Base-by-base conservation (phyloP, 1,284 basidiomycete genomes). In the Golubevia sp. region DNA sequence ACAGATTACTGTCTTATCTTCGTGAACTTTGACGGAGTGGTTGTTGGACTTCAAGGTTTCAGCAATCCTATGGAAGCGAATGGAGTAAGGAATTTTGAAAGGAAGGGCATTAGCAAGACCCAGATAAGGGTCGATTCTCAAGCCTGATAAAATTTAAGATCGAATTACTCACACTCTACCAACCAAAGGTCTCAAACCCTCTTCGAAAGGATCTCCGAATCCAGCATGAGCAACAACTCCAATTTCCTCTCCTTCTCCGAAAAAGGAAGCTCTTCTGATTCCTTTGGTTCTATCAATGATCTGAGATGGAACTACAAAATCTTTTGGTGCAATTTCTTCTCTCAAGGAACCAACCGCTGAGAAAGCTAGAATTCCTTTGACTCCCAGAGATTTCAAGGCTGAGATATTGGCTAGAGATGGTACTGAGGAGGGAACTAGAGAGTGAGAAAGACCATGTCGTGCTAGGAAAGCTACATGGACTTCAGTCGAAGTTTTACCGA, bases 281-380 rank as follows among this genome's bases (percentile, higher is more conserved):
- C 93, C 93, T 85, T 97, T 98, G 21, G 96, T 98, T 57, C 96
- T 89, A 85, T 99, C 95, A 83, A 99, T 97, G 85, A 98, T 93
- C 71, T 98, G 95, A 59, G 88, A 87, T 0, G 96, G 95, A 54
- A 99, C 89, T 58, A 90, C 87, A 83, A 98, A 94, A 74, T 95
- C 90, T 50, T 94, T 84, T 23, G 81, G 78, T 15, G 81, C 70
- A 79, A 98, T 93, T 76, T 97, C 94, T 84, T 99, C 96, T 53
- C 93, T 88, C 50, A 99, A 88, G n/a, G 92, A 94, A 44, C 96
- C 96, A 51, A 99, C 96, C 6, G 96, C 96, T 18, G 91, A 92
- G 87, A 99, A 99, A 1, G 95, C 94, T 66, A 98, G 87, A 76
- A 99, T 89, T 49, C 90, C 91, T 66, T 91, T 89, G 15, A 94